Evolutionary conservation across 257 asterid species (phyloP), one percentile per base, ranked within the genome.

Genomic region (Plantago ovata): DNA sequence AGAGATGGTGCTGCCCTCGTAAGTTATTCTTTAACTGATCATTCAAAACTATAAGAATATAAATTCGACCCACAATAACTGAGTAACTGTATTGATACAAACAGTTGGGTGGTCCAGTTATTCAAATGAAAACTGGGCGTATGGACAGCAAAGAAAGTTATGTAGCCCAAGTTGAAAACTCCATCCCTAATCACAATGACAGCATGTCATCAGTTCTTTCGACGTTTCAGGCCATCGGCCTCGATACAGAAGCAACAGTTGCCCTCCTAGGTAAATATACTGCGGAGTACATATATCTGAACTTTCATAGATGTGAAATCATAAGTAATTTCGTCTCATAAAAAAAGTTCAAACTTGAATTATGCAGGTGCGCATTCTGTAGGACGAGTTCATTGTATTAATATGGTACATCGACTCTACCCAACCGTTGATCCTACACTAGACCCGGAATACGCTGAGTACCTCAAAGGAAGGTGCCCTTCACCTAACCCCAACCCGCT

Each of bases 71-170:
- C 46, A 10, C 11, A 41, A 2, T 41, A 41, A 41, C 2, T 10
- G 46, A 43, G 15, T 12, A 42, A 42, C 4, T 18, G 18, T 42
- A 42, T n/a, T n/a, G n/a, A n/a, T n/a, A n/a, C n/a, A 28, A 28
- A 9, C 50, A 87, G 98, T 75, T 87, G 53, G 83, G 84, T 51
- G 96, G 96, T 61, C 96, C 94, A 6, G 24, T n/a, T 0, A 46
- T 84, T 36, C 76, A 64, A 28, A 78, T 91, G 80, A 91, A 85
- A 73, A 81, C 89, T 0, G 98, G 98, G 6, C 61, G 98, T n/a
- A 76, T 10, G 58, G 98, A 91, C 43, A 78, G 94, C 82, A 79
- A 62, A 20, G 42, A 41, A 24, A 84, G 94, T 7, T 53, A 79
- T 23, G 54, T 57, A 45, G 69, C 72, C 6, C 63, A 68, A 62